phyloP scores from a whole-genome alignment of 352 stramenopile genomes.

The Phytophthora constricta region DNA sequence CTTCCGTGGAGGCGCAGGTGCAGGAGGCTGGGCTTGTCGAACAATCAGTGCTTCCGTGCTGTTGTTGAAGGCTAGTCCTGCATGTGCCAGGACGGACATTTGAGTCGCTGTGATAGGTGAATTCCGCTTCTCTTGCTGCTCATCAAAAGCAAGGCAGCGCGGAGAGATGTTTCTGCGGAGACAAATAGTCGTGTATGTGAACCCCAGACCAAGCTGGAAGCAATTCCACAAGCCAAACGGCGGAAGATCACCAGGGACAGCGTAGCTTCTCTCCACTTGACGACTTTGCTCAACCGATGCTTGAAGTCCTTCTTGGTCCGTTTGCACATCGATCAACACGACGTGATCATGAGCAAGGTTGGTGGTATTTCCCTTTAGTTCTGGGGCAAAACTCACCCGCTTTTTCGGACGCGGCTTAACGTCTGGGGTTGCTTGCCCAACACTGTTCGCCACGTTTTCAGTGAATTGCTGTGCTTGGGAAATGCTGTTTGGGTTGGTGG shows the following conservation, averaged over 20 bases:
- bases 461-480: background rate
- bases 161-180: constrained; percentile 61
- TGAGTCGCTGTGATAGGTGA: constrained; percentile 32
- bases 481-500: background rate
- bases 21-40: constrained; percentile 24
- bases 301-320: constrained; percentile 2
- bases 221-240: constrained; percentile 57
- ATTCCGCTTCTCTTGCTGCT: constrained; percentile 12
- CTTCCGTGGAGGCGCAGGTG: constrained; percentile 15
- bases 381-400: constrained; percentile 30
- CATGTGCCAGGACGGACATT: constrained; percentile 39
- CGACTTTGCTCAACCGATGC: constrained; percentile 42
- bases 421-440: background rate
- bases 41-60: constrained; percentile 46
- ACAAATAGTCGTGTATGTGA: constrained; percentile 59
- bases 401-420: constrained; percentile 19
- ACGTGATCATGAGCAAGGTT: constrained; percentile 26
- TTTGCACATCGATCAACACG: constrained; percentile 21
- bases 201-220: constrained; percentile 51
- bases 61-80: constrained; percentile 49
- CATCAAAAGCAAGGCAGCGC: constrained; percentile 42
- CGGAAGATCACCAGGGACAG: constrained; percentile 44
- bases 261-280: constrained; percentile 58
- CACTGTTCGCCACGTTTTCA: background rate
- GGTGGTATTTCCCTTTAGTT: constrained; percentile 14